Percentiles rank a stretch among this genome's conserved stretches.
These are phyloP conservation scores for Ustilago trichophora DNA, from an alignment of 1,284 basidiomycete species.

Conservation along the genomic window DNA sequence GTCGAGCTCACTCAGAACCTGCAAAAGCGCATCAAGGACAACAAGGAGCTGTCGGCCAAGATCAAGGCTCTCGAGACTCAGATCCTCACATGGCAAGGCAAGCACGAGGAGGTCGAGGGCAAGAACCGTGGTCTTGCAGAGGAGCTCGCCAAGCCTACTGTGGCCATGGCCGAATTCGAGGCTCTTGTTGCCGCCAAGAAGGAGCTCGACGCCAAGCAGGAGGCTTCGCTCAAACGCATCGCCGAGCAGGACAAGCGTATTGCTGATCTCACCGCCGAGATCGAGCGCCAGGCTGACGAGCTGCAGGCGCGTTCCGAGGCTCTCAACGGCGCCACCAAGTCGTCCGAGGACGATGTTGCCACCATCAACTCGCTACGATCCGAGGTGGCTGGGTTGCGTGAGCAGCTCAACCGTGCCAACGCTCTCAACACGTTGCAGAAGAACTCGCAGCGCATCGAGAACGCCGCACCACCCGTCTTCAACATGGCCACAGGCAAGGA, in stretches of 20 bases:
- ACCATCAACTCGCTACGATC: slow-evolving; percentile 88
- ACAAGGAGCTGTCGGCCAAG: slow-evolving; percentile 82
- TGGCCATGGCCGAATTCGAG: slow-evolving; percentile 79
- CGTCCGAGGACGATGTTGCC: slow-evolving; percentile 77
- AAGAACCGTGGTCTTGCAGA: slow-evolving; percentile 79
- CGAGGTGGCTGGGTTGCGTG: slow-evolving; percentile 88
- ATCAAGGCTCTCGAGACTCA: slow-evolving; percentile 84
- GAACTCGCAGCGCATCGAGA: slow-evolving; percentile 64
- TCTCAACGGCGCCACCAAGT: slow-evolving; percentile 56
- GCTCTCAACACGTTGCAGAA: slow-evolving; percentile 70
- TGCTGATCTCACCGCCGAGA: slow-evolving; percentile 75
- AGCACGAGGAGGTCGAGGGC: slow-evolving; percentile 87
- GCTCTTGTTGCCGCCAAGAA: slow-evolving; percentile 80
- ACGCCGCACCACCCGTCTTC: slow-evolving; percentile 58
- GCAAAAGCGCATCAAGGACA: slow-evolving; percentile 89
- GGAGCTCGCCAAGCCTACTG: slow-evolving; percentile 78
- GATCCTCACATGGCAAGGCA: slow-evolving; percentile 82
- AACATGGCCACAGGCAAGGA: slow-evolving; percentile 61
- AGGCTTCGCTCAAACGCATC: slow-evolving; percentile 78
- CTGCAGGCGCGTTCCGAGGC: slow-evolving; percentile 75
- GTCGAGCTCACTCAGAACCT: slow-evolving; percentile 97
- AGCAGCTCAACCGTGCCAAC: slow-evolving; percentile 93
- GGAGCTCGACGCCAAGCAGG: slow-evolving; percentile 82
- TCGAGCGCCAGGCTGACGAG: slow-evolving; percentile 77
- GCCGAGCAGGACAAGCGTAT: slow-evolving; percentile 86